Evolutionary conservation across 176 grass and related monocot species (phyloP).

Genomic region (Phragmites australis): DNA sequence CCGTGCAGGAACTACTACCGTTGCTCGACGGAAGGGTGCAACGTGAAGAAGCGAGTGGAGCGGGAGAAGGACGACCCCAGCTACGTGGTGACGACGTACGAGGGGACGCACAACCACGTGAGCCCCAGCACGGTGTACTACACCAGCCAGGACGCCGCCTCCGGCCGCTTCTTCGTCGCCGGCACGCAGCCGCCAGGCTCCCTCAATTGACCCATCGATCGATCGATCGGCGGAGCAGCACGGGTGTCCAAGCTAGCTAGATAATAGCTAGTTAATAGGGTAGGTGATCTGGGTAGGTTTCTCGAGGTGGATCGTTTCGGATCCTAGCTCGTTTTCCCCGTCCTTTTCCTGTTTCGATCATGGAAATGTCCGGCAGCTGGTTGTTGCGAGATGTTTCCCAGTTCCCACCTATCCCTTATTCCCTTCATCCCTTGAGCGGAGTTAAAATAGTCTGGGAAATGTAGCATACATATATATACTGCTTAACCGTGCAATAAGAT

Average conservation of each 20-base stretch:
- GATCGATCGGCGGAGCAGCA: not conserved
- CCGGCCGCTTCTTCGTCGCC: conserved; percentile 86
- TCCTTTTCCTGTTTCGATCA: conserved; percentile 10
- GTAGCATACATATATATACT: conserved; percentile 21
- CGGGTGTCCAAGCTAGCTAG: not conserved
- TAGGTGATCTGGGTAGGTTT: conserved; percentile 29
- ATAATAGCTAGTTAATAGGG: not conserved
- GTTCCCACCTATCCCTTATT: no score
- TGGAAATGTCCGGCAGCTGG: conserved; percentile 16
- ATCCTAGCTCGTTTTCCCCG: not conserved
- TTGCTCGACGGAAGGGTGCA: conserved; percentile 94
- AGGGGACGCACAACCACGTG: conserved; percentile 84
- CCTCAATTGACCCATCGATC: not conserved
- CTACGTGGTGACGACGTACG: conserved; percentile 95
- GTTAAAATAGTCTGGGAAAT: conserved; percentile 25
- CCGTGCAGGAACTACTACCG: conserved; percentile 84
- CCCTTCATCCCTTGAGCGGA: not conserved
- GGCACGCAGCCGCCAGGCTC: conserved; percentile 62
- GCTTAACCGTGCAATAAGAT: conserved; percentile 45
- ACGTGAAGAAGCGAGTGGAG: conserved; percentile 96
- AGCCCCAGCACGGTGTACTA: conserved; percentile 88
- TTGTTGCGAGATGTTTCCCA: no score
- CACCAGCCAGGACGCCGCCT: conserved; percentile 77
- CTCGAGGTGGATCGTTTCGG: conserved; percentile 12
- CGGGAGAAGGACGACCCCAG: conserved; percentile 79